Evolutionary conservation across 1,284 basidiomycete species (phyloP).

Genomic region (Singerocomus rubriflavus): DNA sequence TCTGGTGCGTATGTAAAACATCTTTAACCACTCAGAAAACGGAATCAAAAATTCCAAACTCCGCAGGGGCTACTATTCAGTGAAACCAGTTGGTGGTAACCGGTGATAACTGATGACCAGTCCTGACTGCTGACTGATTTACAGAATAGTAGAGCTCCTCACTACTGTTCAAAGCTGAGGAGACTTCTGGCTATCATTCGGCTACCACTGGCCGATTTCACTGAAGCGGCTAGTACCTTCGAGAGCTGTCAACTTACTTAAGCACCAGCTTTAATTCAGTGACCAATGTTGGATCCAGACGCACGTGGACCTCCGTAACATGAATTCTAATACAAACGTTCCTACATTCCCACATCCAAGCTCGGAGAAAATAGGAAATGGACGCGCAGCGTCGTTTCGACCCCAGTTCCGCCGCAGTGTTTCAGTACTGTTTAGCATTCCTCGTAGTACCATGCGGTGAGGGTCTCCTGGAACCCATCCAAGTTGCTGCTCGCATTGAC

Average conservation of each 20-base stretch:
- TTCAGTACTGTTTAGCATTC: background rate
- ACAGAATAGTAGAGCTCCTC: too few relatives aligned
- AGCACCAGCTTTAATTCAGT: too few relatives aligned
- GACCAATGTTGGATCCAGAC: background rate
- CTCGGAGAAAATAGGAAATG: background rate
- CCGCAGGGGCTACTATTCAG: background rate
- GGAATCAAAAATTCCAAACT: background rate
- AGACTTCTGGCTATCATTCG: too few relatives aligned
- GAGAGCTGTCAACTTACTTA: too few relatives aligned
- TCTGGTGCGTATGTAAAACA: background rate
- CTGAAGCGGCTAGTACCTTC: background rate
- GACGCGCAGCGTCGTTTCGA: background rate
- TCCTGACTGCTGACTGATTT: too few relatives aligned
- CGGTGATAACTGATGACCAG: too few relatives aligned
- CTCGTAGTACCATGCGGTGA: constrained; percentile 9
- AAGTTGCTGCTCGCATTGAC: constrained; percentile 1
- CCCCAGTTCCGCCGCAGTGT: background rate
- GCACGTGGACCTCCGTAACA: background rate
- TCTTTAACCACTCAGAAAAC: background rate
- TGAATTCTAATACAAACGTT: background rate
- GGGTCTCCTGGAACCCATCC: constrained; percentile 15
- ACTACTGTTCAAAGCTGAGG: too few relatives aligned
- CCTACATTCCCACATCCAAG: too few relatives aligned
- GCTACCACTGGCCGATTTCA: too few relatives aligned
- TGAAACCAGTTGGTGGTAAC: too few relatives aligned